phyloP scores from a whole-genome alignment of 2,329 filamentous ascomycete species.

The Didymosphaeria variabile region DNA sequence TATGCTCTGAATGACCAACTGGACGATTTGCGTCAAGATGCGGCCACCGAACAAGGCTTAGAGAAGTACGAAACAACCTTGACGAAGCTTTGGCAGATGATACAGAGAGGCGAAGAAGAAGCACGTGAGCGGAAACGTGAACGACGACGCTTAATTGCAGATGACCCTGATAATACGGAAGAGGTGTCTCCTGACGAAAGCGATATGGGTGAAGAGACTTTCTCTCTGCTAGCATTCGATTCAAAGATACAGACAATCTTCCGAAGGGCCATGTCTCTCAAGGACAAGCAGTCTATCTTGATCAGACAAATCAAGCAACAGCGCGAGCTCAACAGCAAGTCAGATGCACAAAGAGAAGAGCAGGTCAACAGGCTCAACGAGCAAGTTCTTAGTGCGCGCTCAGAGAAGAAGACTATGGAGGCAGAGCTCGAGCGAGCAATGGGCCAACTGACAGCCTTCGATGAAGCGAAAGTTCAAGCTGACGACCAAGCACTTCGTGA shows the following conservation, averaged over 20 bases:
- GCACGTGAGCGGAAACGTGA: conserved; percentile 50
- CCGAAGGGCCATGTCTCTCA: conserved; percentile 76
- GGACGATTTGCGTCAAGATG: conserved; percentile 34
- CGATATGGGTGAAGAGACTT: conserved; percentile 66
- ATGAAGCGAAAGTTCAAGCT: conserved; percentile 33
- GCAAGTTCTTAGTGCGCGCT: conserved; percentile 48
- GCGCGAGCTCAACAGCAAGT: conserved; percentile 88
- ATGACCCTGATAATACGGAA: conserved; percentile 68
- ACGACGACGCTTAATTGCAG: conserved; percentile 49
- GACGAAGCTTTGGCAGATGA: conserved; percentile 62
- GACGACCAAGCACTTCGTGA: conserved; percentile 36
- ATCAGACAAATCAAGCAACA: conserved; percentile 95
- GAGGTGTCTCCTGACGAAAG: conserved; percentile 69
- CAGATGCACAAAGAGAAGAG: conserved; percentile 64
- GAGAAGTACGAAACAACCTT: conserved; percentile 61
- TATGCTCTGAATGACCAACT: conserved; percentile 42
- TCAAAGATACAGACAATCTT: conserved; percentile 82
- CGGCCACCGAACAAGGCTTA: conserved; percentile 28
- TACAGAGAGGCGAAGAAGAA: conserved; percentile 54
- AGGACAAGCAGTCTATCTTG: conserved; percentile 88
- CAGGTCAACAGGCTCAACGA: conserved; percentile 54
- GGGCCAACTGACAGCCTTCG: conserved; percentile 39
- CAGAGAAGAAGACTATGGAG: conserved; percentile 47
- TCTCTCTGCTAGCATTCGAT: conserved; percentile 79
- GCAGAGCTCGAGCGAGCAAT: conserved; percentile 48